Evolutionary conservation across 108 stramenopile species (phyloP).

Genomic region (Parmales sp.): DNA sequence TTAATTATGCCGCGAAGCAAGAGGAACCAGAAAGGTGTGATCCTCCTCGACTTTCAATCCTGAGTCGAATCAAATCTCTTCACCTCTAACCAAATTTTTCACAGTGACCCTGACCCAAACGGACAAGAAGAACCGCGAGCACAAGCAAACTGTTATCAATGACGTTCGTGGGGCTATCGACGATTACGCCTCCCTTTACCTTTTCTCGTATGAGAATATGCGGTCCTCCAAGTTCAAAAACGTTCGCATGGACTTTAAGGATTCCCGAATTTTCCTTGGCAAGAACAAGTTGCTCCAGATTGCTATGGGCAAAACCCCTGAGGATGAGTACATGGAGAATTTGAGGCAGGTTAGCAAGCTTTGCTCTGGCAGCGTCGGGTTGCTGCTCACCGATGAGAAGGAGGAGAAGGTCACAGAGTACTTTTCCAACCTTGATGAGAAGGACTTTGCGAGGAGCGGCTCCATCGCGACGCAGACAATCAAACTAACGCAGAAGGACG

Average conservation of each 20-base stretch:
- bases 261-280: slow-evolving; percentile 81
- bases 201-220: slow-evolving; percentile 92
- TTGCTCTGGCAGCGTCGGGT: slow-evolving; percentile 70
- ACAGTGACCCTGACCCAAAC: slow-evolving; percentile 73
- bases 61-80: too few relatives aligned
- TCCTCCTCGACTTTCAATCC: too few relatives aligned
- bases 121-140: slow-evolving; percentile 78
- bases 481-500: slow-evolving; percentile 50
- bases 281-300: slow-evolving; percentile 92
- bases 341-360: slow-evolving; percentile 67
- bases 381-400: slow-evolving; percentile 68
- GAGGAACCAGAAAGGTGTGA: too few relatives aligned
- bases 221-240: slow-evolving; percentile 23
- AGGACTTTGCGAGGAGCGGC: slow-evolving; percentile 85
- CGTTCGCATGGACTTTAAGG: slow-evolving; percentile 27
- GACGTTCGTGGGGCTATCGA: slow-evolving; percentile 78
- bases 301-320: slow-evolving; percentile 70
- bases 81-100: too few relatives aligned
- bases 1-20: too few relatives aligned
- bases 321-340: slow-evolving; percentile 90
- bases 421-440: slow-evolving; percentile 61
- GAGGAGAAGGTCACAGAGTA: slow-evolving; percentile 64
- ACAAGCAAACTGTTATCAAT: slow-evolving; percentile 72
- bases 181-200: slow-evolving; percentile 61
- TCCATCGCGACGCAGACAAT: slow-evolving; percentile 56